phyloP scores from a whole-genome alignment of 257 asterid species.

The Thymus quinquecostatus region DNA sequence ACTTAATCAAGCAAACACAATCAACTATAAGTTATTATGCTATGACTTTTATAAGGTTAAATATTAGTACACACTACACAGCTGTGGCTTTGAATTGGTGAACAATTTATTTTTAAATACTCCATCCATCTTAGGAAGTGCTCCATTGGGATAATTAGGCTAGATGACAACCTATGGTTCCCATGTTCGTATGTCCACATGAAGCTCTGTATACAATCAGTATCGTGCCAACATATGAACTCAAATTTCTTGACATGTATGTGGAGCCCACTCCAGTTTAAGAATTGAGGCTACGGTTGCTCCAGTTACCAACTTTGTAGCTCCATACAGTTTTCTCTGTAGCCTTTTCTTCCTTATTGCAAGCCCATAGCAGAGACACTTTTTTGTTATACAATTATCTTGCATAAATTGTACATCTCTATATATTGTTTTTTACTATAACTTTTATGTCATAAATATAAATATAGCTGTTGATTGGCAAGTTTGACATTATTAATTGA shows the following conservation, averaged over 20 bases:
- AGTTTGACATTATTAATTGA: slow-evolving; percentile 19
- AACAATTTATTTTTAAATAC: background rate
- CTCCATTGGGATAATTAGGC: background rate
- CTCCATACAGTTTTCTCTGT: background rate
- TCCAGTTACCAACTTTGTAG: slow-evolving; percentile 18
- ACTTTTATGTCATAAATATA: slow-evolving; percentile 1
- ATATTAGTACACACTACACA: no score
- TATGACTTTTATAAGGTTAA: background rate
- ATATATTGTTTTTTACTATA: slow-evolving; percentile 2
- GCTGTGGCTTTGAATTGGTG: slow-evolving; percentile 1
- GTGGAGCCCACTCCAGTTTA: slow-evolving; percentile 8
- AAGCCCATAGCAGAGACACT: background rate
- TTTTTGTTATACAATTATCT: slow-evolving; percentile 5
- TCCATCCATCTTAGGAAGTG: background rate
- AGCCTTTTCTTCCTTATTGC: background rate
- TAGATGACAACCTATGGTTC: slow-evolving; percentile 7
- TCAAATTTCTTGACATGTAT: slow-evolving; percentile 3
- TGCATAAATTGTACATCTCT: slow-evolving; percentile 14
- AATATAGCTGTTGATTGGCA: slow-evolving; percentile 20
- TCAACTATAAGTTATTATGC: background rate
- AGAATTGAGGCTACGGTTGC: slow-evolving; percentile 3
- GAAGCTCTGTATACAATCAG: background rate
- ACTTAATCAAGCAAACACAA: background rate
- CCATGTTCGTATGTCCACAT: slow-evolving; percentile 5
- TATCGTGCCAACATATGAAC: background rate